Evolutionary conservation across 305 asterid species (phyloP).

Genomic region (Caryopteris hybrid): DNA sequence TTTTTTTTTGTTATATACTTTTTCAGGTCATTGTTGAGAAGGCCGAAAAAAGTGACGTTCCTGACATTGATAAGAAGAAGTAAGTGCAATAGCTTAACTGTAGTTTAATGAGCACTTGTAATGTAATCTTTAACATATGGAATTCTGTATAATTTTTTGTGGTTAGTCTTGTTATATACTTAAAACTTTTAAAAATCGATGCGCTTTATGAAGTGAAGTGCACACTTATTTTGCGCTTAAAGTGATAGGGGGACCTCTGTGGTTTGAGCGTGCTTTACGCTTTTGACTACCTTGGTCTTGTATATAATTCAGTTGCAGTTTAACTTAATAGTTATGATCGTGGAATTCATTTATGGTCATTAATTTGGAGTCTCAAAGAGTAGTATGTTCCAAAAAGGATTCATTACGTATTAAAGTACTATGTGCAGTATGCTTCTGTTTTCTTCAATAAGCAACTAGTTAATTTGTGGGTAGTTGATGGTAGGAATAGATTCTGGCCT

Average conservation of each 20-base stretch:
- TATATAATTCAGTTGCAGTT: not conserved
- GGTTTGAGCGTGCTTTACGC: no score
- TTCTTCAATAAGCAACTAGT: not conserved
- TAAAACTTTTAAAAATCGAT: no score
- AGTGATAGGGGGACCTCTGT: no score
- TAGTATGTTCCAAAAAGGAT: not conserved
- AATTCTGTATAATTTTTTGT: not conserved
- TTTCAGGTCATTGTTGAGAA: constrained; percentile 62
- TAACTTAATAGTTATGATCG: not conserved
- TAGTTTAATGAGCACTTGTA: not conserved
- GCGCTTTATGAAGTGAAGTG: no score
- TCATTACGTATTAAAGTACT: not conserved
- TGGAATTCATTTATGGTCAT: not conserved
- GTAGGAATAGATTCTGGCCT: not conserved
- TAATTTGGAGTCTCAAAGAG: not conserved
- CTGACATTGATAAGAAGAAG: constrained; percentile 65
- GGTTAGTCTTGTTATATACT: no score
- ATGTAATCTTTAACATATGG: not conserved
- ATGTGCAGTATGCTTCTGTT: not conserved
- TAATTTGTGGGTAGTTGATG: not conserved
- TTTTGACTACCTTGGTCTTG: no score
- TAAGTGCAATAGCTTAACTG: constrained; percentile 23
- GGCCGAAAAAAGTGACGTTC: constrained; percentile 53
- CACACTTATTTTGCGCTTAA: no score
- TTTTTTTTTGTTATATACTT: not conserved